A percentile compares a stretch with the other conserved stretches of the same genome.
These are phyloP conservation scores for Uncinocarpus reesii DNA, from an alignment of 2,329 filamentous ascomycete genomes.

Conservation along the genomic window DNA sequence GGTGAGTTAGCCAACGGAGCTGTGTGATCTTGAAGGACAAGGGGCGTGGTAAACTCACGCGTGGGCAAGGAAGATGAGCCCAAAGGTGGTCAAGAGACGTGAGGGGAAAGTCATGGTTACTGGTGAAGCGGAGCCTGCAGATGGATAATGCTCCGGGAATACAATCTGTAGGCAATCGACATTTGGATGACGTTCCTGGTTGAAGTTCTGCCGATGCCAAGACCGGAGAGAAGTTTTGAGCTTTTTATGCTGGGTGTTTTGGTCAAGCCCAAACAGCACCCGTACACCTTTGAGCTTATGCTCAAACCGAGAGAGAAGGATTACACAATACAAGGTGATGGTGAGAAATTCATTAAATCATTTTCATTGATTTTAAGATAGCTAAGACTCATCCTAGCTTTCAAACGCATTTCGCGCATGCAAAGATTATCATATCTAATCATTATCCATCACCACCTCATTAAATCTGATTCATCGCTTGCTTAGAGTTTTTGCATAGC, in stretches of 20 bases:
- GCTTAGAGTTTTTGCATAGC: conserved; percentile 88
- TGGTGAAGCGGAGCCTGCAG: background rate
- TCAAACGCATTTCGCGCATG: background rate
- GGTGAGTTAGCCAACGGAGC: background rate
- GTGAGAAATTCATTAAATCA: conserved; percentile 1
- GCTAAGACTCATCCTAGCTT: conserved; percentile 3
- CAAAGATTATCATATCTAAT: conserved; percentile 6
- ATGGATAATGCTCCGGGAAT: background rate
- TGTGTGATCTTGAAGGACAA: no score
- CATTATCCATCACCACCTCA: background rate
- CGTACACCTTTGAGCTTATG: no score
- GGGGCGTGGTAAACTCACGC: conserved; percentile 53
- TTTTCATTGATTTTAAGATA: conserved; percentile 6
- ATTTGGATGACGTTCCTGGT: background rate
- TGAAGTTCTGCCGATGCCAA: background rate
- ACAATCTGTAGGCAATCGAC: background rate
- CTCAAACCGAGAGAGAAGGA: no score
- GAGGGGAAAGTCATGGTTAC: conserved; percentile 59
- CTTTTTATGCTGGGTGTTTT: no score
- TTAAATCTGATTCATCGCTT: background rate
- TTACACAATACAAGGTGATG: no score
- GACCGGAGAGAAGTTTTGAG: background rate
- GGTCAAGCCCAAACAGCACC: no score
- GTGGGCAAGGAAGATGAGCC: conserved; percentile 70
- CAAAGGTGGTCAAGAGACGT: conserved; percentile 59